Percentiles rank a stretch among this genome's conserved stretches.
phyloP scores from a whole-genome alignment of 208 protist genomes.

The Acanthamoeba castellanii region DNA sequence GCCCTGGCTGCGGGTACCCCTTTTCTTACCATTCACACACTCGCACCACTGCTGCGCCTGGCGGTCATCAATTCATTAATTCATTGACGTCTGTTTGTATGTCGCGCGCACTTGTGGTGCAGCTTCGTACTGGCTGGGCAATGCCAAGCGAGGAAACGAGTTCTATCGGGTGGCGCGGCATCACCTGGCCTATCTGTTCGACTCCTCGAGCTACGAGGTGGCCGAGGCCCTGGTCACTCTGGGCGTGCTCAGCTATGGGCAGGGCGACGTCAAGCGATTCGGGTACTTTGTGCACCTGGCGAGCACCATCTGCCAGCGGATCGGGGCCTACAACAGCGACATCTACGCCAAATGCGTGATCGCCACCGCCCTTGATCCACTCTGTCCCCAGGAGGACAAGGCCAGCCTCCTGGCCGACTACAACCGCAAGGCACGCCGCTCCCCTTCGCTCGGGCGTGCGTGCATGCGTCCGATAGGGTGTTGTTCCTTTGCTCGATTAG shows the following conservation, averaged over 20 bases:
- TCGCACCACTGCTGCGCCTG: neutral
- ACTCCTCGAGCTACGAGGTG: conserved; percentile 42
- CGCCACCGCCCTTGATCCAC: neutral
- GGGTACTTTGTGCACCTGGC: conserved; percentile 31
- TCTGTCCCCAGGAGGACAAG: conserved; percentile 4
- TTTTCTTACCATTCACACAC: neutral
- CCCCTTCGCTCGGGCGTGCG: neutral
- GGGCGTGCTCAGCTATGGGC: neutral
- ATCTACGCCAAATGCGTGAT: conserved; percentile 52
- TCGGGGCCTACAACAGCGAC: conserved; percentile 61
- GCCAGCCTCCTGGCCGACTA: neutral
- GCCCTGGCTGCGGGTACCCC: neutral
- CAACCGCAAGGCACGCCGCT: neutral
- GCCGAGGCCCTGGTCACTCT: conserved; percentile 59
- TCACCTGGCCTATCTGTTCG: conserved; percentile 64
- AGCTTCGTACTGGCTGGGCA: neutral
- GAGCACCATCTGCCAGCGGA: conserved; percentile 18
- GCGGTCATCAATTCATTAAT: too few species aligned
- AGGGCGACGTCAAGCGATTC: conserved; percentile 55
- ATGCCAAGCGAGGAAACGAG: conserved; percentile 51
- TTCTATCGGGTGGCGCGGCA: conserved; percentile 47
- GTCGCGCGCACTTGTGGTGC: too few species aligned
- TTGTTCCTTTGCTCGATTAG: too few species aligned
- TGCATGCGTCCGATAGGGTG: too few species aligned
- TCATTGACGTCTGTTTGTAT: too few species aligned